phyloP scores from a whole-genome alignment of 2,329 filamentous ascomycete genomes.

The Cladosporium sp. region DNA sequence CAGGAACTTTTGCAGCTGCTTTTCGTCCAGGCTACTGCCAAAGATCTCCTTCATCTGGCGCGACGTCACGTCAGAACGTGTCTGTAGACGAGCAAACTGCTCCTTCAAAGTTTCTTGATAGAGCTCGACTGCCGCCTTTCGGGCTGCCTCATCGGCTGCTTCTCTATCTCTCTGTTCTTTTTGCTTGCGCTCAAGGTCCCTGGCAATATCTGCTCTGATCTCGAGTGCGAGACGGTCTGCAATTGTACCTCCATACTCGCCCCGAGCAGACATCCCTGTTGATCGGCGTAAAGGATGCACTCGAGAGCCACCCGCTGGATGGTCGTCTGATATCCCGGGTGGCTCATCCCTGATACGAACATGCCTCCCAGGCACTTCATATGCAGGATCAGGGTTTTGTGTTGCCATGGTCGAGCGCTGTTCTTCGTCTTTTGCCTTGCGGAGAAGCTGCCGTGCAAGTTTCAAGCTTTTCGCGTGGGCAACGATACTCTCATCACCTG shows the following conservation, averaged over 20 bases:
- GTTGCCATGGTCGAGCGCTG: background rate
- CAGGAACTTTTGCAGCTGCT: background rate
- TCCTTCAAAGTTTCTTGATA: background rate
- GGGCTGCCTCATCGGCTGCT: background rate
- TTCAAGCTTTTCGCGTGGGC: too few relatives aligned
- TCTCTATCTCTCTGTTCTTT: background rate
- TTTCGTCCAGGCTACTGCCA: background rate
- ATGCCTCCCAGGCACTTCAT: background rate
- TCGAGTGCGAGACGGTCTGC: background rate
- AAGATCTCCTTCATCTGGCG: background rate
- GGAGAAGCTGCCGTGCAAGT: too few relatives aligned
- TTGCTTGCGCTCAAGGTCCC: slow-evolving; percentile 2
- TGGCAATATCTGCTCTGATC: background rate
- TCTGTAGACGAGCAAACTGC: background rate
- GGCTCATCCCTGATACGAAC: too few relatives aligned
- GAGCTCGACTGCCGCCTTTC: background rate
- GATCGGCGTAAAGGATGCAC: background rate
- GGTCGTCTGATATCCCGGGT: background rate
- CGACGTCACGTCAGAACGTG: background rate
- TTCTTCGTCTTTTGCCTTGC: background rate
- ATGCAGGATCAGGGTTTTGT: too few relatives aligned
- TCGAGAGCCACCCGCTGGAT: background rate
- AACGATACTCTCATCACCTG: too few relatives aligned
- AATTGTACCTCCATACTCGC: background rate
- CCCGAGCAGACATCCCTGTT: background rate